phyloP scores from a whole-genome alignment of 164 flowering plant genomes.

The Akebia trifoliata region DNA sequence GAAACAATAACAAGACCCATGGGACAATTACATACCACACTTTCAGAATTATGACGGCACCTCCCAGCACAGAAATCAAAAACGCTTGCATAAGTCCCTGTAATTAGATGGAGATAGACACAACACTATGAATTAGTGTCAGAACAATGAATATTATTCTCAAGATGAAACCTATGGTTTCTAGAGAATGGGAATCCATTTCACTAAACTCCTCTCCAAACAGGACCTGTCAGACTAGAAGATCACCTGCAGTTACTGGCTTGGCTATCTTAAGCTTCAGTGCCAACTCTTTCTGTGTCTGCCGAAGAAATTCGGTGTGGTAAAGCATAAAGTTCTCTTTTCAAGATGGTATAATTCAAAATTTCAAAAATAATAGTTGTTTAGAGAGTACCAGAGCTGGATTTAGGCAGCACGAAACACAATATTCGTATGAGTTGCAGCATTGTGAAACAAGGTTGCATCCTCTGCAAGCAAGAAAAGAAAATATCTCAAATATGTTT shows the following conservation, averaged over 20 bases:
- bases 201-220: too few species aligned
- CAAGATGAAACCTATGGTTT: background rate
- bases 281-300: conserved; percentile 60
- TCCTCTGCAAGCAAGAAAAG: conserved; percentile 48
- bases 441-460: conserved; percentile 83
- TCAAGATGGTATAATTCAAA: background rate
- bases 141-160: background rate
- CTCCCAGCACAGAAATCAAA: conserved; percentile 95
- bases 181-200: background rate
- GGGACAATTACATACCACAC: conserved; percentile 63
- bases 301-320: conserved; percentile 12
- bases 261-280: conserved; percentile 73
- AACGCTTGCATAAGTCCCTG: conserved; percentile 77
- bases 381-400: conserved; percentile 48
- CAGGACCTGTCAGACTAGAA: background rate
- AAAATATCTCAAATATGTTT: conserved; percentile 4
- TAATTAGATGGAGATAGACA: background rate
- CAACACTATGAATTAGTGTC: background rate
- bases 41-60: conserved; percentile 94
- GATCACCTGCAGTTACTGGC: conserved; percentile 74
- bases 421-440: conserved; percentile 86
- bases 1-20: background rate
- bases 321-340: background rate
- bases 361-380: background rate
- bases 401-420: conserved; percentile 91